Conservation (phyloP, 495 filamentous ascomycete genomes). For the Pseudevernia furfuracea region DNA sequence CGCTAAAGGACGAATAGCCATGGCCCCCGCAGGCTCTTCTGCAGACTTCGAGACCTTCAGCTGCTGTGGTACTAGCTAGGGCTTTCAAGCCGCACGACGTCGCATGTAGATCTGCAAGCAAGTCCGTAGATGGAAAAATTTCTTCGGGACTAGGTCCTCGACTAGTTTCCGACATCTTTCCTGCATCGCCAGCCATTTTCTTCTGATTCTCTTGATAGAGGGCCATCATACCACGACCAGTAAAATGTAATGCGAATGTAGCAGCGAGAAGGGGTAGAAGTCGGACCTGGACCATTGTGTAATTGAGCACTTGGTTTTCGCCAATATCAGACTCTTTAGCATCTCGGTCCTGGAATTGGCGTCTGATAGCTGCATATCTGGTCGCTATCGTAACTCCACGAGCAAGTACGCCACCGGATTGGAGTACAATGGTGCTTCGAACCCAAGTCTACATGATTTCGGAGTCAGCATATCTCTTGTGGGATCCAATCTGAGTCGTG, state of each 20-base stretch:
- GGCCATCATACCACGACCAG: slow-evolving; percentile 59
- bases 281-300: slow-evolving; percentile 69
- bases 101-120: slow-evolving; percentile 65
- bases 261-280: slow-evolving; percentile 60
- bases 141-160: slow-evolving; percentile 61
- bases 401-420: slow-evolving; percentile 58
- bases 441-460: slow-evolving; percentile 45
- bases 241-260: slow-evolving; percentile 70
- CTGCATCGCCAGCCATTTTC: slow-evolving; percentile 45
- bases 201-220: slow-evolving; percentile 60
- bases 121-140: slow-evolving; percentile 53
- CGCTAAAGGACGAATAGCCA: slow-evolving; percentile 61
- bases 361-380: slow-evolving; percentile 58
- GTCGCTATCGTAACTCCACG: slow-evolving; percentile 68
- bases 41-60: slow-evolving; percentile 62
- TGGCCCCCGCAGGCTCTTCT: slow-evolving; percentile 68
- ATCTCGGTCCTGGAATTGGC: slow-evolving; percentile 67
- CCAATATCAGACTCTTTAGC: slow-evolving; percentile 41
- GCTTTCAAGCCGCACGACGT: slow-evolving; percentile 69
- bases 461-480: neutral
- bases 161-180: slow-evolving; percentile 34
- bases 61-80: slow-evolving; percentile 57
- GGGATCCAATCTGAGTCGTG: neutral
- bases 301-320: slow-evolving; percentile 66
- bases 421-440: slow-evolving; percentile 61